Conservation (phyloP, 2,329 filamentous ascomycete genomes). For the Fusarium neocosmosporiellum region DNA sequence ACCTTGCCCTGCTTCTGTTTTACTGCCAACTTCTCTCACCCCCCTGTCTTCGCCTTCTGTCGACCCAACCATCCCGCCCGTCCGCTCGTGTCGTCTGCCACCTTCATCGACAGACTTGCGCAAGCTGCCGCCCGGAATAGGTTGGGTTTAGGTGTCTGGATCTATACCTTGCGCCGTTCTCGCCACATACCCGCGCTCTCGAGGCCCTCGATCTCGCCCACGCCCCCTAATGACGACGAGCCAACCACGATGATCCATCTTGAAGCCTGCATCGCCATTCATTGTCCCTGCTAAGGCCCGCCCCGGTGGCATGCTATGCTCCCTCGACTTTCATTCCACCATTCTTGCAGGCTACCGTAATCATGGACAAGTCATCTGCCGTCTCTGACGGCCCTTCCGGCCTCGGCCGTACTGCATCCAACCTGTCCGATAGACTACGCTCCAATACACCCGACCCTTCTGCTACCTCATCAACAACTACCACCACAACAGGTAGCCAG, state of each 20-base stretch:
- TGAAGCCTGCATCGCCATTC: conserved; percentile 42
- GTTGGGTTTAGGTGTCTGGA: conserved; percentile 43
- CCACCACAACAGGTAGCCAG: conserved; percentile 43
- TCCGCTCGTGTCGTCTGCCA: conserved; percentile 40
- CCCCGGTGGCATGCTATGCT: conserved; percentile 51
- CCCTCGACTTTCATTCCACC: conserved; percentile 44
- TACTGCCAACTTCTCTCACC: conserved; percentile 14
- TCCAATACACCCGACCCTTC: conserved; percentile 41
- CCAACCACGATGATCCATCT: conserved; percentile 51
- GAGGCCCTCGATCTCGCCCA: conserved; percentile 34
- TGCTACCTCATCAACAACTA: conserved; percentile 37
- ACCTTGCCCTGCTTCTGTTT: conserved; percentile 7
- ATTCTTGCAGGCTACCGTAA: conserved; percentile 39
- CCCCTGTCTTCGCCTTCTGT: conserved; percentile 13
- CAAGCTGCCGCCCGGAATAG: conserved; percentile 43
- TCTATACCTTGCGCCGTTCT: conserved; percentile 21
- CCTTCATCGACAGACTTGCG: conserved; percentile 33
- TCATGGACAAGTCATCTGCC: conserved; percentile 52
- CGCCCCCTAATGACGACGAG: conserved; percentile 46
- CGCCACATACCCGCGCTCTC: conserved; percentile 16
- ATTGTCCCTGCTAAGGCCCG: conserved; percentile 46
- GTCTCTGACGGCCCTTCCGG: conserved; percentile 42
- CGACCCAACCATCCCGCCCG: conserved; percentile 40
- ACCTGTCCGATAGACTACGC: conserved; percentile 29
- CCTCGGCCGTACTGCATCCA: conserved; percentile 34